Percentiles rank a stretch among this genome's conserved stretches.
Evolutionary conservation across 1,284 basidiomycete species (phyloP).

Genomic region (Rhodotorula sp.): DNA sequence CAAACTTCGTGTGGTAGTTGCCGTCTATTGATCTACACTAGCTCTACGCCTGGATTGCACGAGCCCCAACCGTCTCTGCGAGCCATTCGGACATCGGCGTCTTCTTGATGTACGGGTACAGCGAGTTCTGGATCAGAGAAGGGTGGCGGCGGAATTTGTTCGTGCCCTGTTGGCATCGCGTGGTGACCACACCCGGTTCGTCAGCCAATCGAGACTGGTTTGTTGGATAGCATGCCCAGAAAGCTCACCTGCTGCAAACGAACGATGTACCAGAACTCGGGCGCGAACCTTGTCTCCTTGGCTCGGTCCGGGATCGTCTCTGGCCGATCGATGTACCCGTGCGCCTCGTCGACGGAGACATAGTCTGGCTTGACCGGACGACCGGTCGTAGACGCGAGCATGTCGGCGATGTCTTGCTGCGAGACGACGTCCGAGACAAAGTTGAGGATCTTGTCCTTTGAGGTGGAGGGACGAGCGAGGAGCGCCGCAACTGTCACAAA

Average conservation of each 20-base stretch:
- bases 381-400: background rate
- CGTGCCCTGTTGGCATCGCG: background rate
- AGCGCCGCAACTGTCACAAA: background rate
- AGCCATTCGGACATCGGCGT: background rate
- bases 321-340: background rate
- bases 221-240: no score
- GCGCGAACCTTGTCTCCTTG: conserved; percentile 1
- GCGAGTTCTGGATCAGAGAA: conserved; percentile 4
- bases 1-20: no score
- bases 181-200: no score
- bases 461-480: background rate
- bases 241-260: conserved; percentile 2
- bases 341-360: conserved; percentile 2
- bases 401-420: conserved; percentile 7
- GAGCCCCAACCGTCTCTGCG: background rate
- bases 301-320: background rate
- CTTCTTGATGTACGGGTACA: background rate
- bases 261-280: conserved; percentile 6
- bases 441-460: background rate
- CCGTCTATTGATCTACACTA: no score
- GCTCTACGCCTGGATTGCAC: background rate
- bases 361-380: background rate
- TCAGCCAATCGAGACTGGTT: no score
- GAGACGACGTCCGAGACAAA: conserved; percentile 1
- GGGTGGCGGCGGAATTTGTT: conserved; percentile 7